Percentiles rank a stretch among this genome's conserved stretches.
These are phyloP conservation scores for Myriangium duriaei DNA, from an alignment of 2,329 filamentous ascomycete genomes.

Conservation along the genomic window DNA sequence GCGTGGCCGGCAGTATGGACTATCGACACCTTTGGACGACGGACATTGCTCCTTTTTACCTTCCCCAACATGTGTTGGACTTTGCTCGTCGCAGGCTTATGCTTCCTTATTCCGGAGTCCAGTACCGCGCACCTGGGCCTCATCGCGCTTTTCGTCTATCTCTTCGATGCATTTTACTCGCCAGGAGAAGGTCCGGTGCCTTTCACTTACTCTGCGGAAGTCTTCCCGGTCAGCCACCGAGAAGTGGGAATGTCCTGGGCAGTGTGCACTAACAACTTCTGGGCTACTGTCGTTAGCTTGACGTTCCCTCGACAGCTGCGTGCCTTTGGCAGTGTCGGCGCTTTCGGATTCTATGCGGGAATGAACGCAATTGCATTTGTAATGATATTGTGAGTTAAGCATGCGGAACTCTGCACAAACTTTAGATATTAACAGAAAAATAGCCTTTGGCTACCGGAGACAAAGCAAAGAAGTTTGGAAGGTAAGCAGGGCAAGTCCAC, in stretches of 20 bases:
- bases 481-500: conserved; percentile 18
- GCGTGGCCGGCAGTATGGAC: conserved; percentile 47
- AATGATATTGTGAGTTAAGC: conserved; percentile 36
- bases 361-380: conserved; percentile 28
- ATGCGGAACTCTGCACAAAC: too few relatives aligned
- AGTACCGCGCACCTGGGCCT: conserved; percentile 24
- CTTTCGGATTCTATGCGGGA: conserved; percentile 20
- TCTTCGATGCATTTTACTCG: conserved; percentile 21
- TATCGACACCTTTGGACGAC: conserved; percentile 26
- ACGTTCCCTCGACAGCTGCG: conserved; percentile 19
- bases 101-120: conserved; percentile 18
- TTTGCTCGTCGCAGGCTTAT: conserved; percentile 36
- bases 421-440: too few relatives aligned
- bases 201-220: conserved; percentile 22
- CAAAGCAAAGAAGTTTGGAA: conserved; percentile 31
- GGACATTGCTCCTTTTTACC: conserved; percentile 21
- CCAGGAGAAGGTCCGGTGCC: conserved; percentile 19
- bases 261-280: conserved; percentile 45
- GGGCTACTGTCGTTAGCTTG: conserved; percentile 33
- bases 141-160: conserved; percentile 31
- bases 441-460: conserved; percentile 40
- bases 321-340: neutral
- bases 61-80: conserved; percentile 38
- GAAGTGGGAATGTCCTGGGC: conserved; percentile 46
- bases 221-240: conserved; percentile 34